Evolutionary conservation across 306 rosid genomes (phyloP), one percentile per base, ranked within the genome.

Genomic region (Boehmeria nivea): DNA sequence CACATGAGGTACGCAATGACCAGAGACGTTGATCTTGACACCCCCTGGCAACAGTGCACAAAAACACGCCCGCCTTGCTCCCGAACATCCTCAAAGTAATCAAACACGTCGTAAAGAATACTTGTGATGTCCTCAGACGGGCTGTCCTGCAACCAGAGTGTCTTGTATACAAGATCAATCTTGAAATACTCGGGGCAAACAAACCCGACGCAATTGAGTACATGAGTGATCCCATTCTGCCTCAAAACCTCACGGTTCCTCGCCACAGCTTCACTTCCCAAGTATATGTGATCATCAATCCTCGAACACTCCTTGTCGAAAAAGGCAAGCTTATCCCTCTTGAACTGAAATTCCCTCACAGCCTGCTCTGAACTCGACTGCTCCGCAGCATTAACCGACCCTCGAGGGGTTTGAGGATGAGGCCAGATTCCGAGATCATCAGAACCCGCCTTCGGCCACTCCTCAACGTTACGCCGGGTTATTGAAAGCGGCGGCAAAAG

Each of bases 1-100:
- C 98, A 91, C 96, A 91, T 91, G 59, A 91, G 85, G 57, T 91
- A 91, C 0, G 98, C 98, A 43, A 91, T 91, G 1, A 91, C 98
- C 65, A 91, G 56, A 16, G 98, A 80, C 4, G 87, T 72, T 0
- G 98, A 91, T 57, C 98, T 61, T 18, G 98, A 91, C 51, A 91
- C 93, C 34, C 98, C 98, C 60, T 87, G 95, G 53, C 89, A 84
- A 60, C 98, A 91, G 51, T 91, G 98, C 15, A 87, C 98, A 33
- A 91, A 68, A 31, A 91, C 96, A 20, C 96, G 90, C 39, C 98
- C 96, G 6, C 80, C 72, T 70, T 82, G 87, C 59, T 76, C 75
- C 10, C 89, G 61, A 34, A 91, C 98, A 71, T 91, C 95, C 76
- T 91, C 98, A 60, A 91, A 87, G 72, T 91, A 91, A 78, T 91